Percentiles rank a stretch among this genome's conserved stretches.
phyloP scores from a whole-genome alignment of 805 yeast genomes.

The Torulaspora gathmanii region DNA sequence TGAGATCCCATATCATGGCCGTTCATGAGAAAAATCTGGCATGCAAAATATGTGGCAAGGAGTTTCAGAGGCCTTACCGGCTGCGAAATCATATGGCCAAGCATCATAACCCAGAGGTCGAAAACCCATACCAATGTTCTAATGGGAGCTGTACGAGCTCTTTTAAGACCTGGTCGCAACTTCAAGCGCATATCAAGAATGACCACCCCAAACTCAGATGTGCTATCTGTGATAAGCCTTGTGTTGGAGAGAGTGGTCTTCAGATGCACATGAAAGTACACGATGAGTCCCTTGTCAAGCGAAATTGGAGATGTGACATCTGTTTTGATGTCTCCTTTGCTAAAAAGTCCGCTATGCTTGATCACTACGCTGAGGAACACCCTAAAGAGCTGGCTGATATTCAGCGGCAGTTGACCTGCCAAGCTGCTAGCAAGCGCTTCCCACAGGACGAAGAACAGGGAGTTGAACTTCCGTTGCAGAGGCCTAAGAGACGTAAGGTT shows the following conservation, averaged over 20 bases:
- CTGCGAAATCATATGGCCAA: conserved; percentile 62
- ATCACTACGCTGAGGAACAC: conserved; percentile 54
- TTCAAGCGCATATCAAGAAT: conserved; percentile 64
- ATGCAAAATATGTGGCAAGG: conserved; percentile 60
- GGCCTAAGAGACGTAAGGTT: conserved; percentile 11
- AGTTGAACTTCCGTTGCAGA: background rate
- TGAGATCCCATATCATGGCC: conserved; percentile 63
- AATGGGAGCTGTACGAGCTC: conserved; percentile 53
- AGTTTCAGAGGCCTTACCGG: conserved; percentile 59
- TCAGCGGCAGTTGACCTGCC: background rate
- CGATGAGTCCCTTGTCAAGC: conserved; percentile 47
- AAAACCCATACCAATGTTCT: conserved; percentile 50
- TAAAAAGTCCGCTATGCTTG: conserved; percentile 51
- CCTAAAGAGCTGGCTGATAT: conserved; percentile 6
- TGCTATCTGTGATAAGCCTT: conserved; percentile 58
- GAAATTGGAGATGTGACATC: conserved; percentile 61
- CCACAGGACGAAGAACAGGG: background rate
- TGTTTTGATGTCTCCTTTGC: conserved; percentile 48
- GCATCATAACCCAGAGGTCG: conserved; percentile 50
- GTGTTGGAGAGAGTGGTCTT: conserved; percentile 69
- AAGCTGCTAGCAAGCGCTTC: background rate
- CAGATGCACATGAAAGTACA: conserved; percentile 71
- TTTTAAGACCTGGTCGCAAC: conserved; percentile 68
- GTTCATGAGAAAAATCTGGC: conserved; percentile 53
- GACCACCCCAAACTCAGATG: conserved; percentile 71